Base-by-base conservation (phyloP, 305 asterid species). In the Fraxinus latifolia region DNA sequence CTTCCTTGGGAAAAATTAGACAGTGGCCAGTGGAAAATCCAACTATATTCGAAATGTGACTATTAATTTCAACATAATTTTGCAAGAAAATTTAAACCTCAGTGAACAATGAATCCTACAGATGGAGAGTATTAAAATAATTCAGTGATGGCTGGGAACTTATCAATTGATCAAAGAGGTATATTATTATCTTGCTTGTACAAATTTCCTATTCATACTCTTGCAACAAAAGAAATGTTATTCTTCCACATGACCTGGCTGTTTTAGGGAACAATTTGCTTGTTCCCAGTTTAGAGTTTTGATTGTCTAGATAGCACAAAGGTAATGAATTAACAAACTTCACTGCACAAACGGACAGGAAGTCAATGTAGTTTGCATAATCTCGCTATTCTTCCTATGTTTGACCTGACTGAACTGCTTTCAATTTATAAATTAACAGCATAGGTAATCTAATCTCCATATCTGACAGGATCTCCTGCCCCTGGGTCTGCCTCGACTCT, bases 201-300 rank as follows among this genome's bases (percentile, higher is more conserved):
- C 36, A 36, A 81, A 74, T 37, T 55, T 78, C 23, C 42, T 34
- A 72, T 58, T 53, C 31, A 58, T 19, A 50, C 7, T 23, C 44
- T 23, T 19, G 37, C 73, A 25, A 25, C 33, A 65, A 65, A 65
- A 23, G 73, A 15, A 36, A 81, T 62, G 72, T 23, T 27, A 79
- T 53, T 67, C 75, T 44, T 72, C 29, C 65, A 19, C 17, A 3
- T 76, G 75, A 77, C 7, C 23, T 29, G 65, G 19, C 73, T 76
- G 39, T 42, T 82, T 5, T 37, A 1, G 72, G 27, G 67, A 79
- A 25, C 78, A 67, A 47, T 53, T 39, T 25, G 77, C 77, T 34
- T 23, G 71, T 39, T 78, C 60, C 53, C 82, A 76, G 74, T 79
- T n/a, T 25, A 68, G 74, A 68, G 74, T 68, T 68, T 27, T 37